Percentiles rank a stretch among this genome's conserved stretches.
Conservation (phyloP, 2,329 filamentous ascomycete genomes). For the Verticillium tricorpus region DNA sequence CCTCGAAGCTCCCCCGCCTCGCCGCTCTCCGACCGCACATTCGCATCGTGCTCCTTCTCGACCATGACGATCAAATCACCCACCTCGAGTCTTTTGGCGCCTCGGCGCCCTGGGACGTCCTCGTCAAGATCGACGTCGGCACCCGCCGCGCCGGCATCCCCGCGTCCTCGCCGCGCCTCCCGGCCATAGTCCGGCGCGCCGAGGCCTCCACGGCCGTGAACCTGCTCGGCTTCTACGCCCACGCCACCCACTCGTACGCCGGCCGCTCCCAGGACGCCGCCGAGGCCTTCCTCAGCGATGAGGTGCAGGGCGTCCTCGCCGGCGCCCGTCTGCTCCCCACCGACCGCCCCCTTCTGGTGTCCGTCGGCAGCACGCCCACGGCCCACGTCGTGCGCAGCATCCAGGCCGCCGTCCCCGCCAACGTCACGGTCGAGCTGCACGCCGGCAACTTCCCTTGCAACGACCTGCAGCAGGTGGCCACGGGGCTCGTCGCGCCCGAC, state of each 20-base stretch:
- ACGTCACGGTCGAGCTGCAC: conserved; percentile 29
- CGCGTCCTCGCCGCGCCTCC: conserved; percentile 18
- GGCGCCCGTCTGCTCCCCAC: conserved; percentile 23
- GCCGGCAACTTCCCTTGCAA: conserved; percentile 32
- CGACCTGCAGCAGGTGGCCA: conserved; percentile 34
- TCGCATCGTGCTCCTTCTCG: conserved; percentile 30
- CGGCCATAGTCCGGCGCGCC: conserved; percentile 19
- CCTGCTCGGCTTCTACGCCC: conserved; percentile 32
- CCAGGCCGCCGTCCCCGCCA: conserved; percentile 21
- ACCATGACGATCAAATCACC: conserved; percentile 27
- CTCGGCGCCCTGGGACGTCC: conserved; percentile 24
- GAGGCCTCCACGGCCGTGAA: conserved; percentile 21
- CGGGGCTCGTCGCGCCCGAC: conserved; percentile 21
- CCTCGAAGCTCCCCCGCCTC: conserved; percentile 25
- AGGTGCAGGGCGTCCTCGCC: conserved; percentile 23
- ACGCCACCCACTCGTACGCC: conserved; percentile 31
- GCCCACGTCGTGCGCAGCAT: conserved; percentile 28
- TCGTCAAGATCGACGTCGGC: conserved; percentile 32
- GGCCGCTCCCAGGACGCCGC: conserved; percentile 24
- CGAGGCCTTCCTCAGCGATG: conserved; percentile 21
- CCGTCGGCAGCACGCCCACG: conserved; percentile 30
- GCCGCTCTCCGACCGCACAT: conserved; percentile 21
- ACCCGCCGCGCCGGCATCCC: conserved; percentile 27
- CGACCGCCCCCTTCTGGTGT: conserved; percentile 22
- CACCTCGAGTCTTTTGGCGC: conserved; percentile 19